These are phyloP conservation scores for Aspergillus puulaauensis DNA, from an alignment of 2,329 filamentous ascomycete species.

Conservation along the genomic window DNA sequence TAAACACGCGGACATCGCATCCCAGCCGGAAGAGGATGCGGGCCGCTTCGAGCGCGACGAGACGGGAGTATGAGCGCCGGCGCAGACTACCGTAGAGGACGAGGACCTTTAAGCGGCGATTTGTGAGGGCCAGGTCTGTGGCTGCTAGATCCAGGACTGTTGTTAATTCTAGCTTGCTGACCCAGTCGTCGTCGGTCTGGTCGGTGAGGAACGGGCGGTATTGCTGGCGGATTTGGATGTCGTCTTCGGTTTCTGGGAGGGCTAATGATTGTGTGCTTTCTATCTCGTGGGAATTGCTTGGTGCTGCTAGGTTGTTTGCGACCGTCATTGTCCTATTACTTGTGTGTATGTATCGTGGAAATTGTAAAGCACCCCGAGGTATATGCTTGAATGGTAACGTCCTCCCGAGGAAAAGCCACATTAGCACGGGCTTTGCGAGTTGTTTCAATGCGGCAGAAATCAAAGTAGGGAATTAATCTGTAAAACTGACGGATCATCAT, in stretches of 20 bases:
- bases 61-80: constrained; percentile 57
- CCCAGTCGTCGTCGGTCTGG: constrained; percentile 52
- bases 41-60: constrained; percentile 60
- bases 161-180: constrained; percentile 55
- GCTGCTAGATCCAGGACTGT: constrained; percentile 54
- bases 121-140: constrained; percentile 41
- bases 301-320: neutral
- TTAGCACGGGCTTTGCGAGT: no score
- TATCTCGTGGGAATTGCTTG: neutral
- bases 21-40: constrained; percentile 64
- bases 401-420: no score
- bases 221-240: constrained; percentile 42
- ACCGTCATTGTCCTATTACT: neutral
- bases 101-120: constrained; percentile 54
- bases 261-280: neutral
- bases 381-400: no score
- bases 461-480: neutral
- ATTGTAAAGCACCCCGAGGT: no score
- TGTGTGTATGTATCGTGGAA: no score
- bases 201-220: constrained; percentile 60
- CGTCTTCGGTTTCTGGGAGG: constrained; percentile 45
- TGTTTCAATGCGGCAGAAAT: no score
- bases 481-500: neutral
- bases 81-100: constrained; percentile 63
- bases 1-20: constrained; percentile 64